Evolutionary conservation across 2,329 filamentous ascomycete species (phyloP).

Genomic region (Ramichloridium luteum): DNA sequence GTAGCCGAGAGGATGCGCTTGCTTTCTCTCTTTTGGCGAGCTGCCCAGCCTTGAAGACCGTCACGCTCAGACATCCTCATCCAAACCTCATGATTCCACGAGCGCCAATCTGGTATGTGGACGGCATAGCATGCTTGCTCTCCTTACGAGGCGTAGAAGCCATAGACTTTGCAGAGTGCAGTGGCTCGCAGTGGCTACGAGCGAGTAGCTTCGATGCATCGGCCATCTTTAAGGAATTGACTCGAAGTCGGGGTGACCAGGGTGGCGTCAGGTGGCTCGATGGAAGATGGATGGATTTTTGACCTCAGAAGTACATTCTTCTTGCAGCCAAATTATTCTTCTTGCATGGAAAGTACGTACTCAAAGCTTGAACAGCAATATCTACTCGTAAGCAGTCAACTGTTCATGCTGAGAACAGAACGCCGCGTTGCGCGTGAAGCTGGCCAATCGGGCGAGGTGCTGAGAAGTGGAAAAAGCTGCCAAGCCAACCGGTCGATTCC

Average conservation of each 20-base stretch:
- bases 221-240: background rate
- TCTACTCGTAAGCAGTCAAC: too few species aligned
- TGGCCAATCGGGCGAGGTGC: too few species aligned
- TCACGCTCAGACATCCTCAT: constrained; percentile 16
- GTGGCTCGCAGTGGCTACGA: background rate
- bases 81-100: constrained; percentile 12
- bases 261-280: background rate
- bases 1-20: constrained; percentile 20
- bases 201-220: background rate
- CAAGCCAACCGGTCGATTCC: too few species aligned
- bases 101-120: constrained; percentile 17
- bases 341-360: too few species aligned
- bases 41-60: constrained; percentile 15
- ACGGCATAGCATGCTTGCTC: constrained; percentile 19
- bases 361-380: too few species aligned
- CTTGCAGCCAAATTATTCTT: too few species aligned
- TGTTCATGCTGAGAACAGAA: too few species aligned
- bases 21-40: constrained; percentile 20
- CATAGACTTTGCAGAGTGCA: background rate
- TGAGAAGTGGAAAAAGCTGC: too few species aligned
- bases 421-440: too few species aligned
- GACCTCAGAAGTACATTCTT: too few species aligned
- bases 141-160: background rate
- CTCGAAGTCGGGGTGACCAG: background rate
- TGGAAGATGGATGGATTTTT: background rate